phyloP scores from a whole-genome alignment of 2,329 filamentous ascomycete genomes.

The Coniochaeta sp. region DNA sequence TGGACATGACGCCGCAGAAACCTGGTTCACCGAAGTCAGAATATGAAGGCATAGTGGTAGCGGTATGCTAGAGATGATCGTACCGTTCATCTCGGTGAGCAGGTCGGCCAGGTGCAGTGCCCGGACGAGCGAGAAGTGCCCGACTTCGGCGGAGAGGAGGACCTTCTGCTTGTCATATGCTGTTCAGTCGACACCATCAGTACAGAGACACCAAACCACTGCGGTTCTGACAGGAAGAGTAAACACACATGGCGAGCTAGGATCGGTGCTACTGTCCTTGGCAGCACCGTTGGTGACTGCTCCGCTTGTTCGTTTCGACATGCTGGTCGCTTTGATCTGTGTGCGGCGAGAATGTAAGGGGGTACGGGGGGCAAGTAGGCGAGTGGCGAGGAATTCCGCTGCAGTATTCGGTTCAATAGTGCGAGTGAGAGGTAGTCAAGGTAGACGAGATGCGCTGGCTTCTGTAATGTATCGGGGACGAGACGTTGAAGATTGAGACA shows the following conservation, averaged over 20 bases:
- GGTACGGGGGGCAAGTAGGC: too few relatives aligned
- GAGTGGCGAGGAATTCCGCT: too few relatives aligned
- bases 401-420: not conserved
- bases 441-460: not conserved
- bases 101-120: slow-evolving; percentile 75
- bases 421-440: not conserved
- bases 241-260: slow-evolving; percentile 12
- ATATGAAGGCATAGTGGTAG: not conserved
- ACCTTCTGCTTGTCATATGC: slow-evolving; percentile 65
- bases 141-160: slow-evolving; percentile 57
- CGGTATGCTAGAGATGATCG: not conserved
- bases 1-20: slow-evolving; percentile 87
- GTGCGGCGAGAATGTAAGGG: not conserved
- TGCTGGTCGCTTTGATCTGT: slow-evolving; percentile 19
- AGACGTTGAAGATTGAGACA: not conserved
- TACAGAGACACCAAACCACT: not conserved
- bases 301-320: slow-evolving; percentile 56
- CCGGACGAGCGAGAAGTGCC: slow-evolving; percentile 64
- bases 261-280: slow-evolving; percentile 24
- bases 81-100: slow-evolving; percentile 77
- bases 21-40: slow-evolving; percentile 34
- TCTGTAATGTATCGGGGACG: not conserved
- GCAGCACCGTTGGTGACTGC: slow-evolving; percentile 39
- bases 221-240: not conserved
- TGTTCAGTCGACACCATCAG: not conserved